Evolutionary conservation across 2,329 filamentous ascomycete species (phyloP).

Genomic region (Rhinocladiella similis): DNA sequence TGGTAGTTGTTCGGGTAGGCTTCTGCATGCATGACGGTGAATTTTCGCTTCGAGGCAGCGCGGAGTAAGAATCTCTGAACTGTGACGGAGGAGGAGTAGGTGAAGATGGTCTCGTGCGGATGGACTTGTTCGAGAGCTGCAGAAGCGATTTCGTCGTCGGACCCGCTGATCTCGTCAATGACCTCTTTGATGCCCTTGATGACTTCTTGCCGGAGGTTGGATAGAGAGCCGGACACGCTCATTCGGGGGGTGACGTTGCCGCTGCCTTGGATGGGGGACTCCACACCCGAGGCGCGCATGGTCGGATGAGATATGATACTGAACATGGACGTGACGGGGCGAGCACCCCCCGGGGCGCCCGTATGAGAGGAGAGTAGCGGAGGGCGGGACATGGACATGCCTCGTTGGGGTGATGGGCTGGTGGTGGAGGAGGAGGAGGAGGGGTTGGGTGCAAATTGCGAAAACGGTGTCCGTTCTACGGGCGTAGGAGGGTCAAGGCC

Average conservation of each 20-base stretch:
- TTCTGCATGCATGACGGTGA: slow-evolving; percentile 84
- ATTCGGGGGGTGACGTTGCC: slow-evolving; percentile 35
- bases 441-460: slow-evolving; percentile 12
- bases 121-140: slow-evolving; percentile 91
- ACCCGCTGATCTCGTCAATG: slow-evolving; percentile 89
- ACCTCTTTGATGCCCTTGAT: slow-evolving; percentile 94
- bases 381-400: slow-evolving; percentile 50
- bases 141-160: slow-evolving; percentile 88
- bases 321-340: slow-evolving; percentile 71
- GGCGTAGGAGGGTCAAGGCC: slow-evolving; percentile 49
- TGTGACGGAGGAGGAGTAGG: slow-evolving; percentile 80
- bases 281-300: slow-evolving; percentile 32
- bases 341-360: slow-evolving; percentile 57
- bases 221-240: slow-evolving; percentile 36
- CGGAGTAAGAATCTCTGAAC: slow-evolving; percentile 88
- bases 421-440: slow-evolving; percentile 5
- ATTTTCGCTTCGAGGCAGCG: slow-evolving; percentile 84
- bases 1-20: slow-evolving; percentile 69
- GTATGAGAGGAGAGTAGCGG: slow-evolving; percentile 59
- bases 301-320: slow-evolving; percentile 75
- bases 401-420: slow-evolving; percentile 30
- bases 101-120: slow-evolving; percentile 87
- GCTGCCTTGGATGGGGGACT: slow-evolving; percentile 39
- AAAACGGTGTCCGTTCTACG: slow-evolving; percentile 14
- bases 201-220: slow-evolving; percentile 84